Evolutionary conservation across 2,329 filamentous ascomycete genomes (phyloP), one percentile per base, ranked within the genome.

Genomic region (Ophiostoma perfectum): DNA sequence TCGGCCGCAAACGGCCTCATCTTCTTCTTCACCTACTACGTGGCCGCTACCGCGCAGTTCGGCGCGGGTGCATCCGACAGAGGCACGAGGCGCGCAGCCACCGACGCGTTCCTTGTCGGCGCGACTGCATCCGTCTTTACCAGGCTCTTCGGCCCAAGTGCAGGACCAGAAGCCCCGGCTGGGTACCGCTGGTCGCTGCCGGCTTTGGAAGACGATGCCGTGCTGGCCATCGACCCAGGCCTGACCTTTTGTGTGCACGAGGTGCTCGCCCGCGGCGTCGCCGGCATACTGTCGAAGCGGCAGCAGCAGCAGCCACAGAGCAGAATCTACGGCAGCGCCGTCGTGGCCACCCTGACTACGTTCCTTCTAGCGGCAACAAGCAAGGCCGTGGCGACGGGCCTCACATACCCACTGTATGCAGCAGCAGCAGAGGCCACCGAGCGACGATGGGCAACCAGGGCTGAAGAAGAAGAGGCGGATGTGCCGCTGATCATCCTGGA

Each of bases 181-280:
- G 60, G 60, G 14, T 18, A 63, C 45, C 65, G 39, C 18, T 45
- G 42, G 82, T 97, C 45, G 83, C 84, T 7, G 84, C 94, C 12
- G 91, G 92, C 6, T 83, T 90, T 96, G 39, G 90, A 90, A 27
- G 92, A 92, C 1, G 89, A 86, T 36, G 77, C 96, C 69, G 83
- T 97, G 52, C 79, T 96, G 66, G 93, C 93, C 0, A 81, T 96
- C 41, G 97, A 97, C 74, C 93, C 93, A 1, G 89, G 90, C 72
- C 84, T 97, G 71, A 96, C 93, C 0, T 93, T 97, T 76, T 88
- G 94, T 73, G 80, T 96, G 42, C 91, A 96, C 74, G 88, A 92
- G 73, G 79, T 88, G 7, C 7, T 79, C 81, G 66, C 66, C n/a
- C 68, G 58, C 5, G 16, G 41, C 16, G 62, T 52, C 4, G 64